Evolutionary conservation across 805 yeast species (phyloP), one percentile per base, ranked within the genome.

Genomic region (Novakomyces olei): DNA sequence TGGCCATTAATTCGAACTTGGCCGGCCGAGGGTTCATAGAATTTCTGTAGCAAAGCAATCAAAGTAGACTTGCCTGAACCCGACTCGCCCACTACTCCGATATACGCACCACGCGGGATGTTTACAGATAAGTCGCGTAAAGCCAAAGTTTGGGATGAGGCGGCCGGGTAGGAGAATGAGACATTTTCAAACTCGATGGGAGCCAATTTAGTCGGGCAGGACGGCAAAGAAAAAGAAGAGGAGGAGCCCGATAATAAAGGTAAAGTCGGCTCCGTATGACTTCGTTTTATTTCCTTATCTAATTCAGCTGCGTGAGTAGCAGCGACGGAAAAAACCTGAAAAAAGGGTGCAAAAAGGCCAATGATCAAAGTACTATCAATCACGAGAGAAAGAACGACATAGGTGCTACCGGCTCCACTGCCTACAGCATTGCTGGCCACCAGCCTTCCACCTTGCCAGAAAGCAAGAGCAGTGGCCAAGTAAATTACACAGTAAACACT

Each of bases 51-150:
- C 19, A 85, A 54, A 45, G 83, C 70, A 40, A 85, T 59, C 27
- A 85, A 67, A 0, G 98, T 85, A 0, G 94, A 80, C 55, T 85
- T 85, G 23, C 98, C 98, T 42, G 85, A 72, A 3, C 98, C 98
- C 2, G 92, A 76, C 4, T 92, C 91, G 2, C 98, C 98, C 10
- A 85, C 98, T 40, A 85, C 67, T 7, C 95, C 96, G 19, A 83
- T 91, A 41, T 80, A 81, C 44, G 72, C 55, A 5, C 96, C 96
- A 2, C 92, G 80, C 6, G 85, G 81, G 20, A 85, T 72, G 2
- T 69, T 66, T 43, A 85, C 75, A 3, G 69, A 57, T 26, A 81
- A 80, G 49, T 83, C 71, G 16, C 66, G 63, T 43, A 85, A 60
- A 37, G 85, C 88, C 30, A 79, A 75, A 40, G 93, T 67, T 36